Conservation (phyloP, 2,329 filamentous ascomycete species). For the Fusarium sp. region DNA sequence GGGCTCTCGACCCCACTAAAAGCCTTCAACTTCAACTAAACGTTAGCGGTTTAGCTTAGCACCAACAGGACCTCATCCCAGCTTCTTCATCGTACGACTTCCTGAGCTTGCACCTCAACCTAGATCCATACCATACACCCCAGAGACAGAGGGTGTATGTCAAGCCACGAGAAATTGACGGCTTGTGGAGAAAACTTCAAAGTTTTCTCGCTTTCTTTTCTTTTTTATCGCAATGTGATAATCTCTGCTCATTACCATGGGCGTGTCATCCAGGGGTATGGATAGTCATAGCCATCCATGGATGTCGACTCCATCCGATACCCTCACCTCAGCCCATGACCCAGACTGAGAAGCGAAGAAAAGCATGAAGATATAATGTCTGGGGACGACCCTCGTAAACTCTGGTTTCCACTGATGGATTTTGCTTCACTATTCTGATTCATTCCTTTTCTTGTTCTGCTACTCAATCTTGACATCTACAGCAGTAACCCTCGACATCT, state of each 20-base stretch:
- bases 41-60: not conserved
- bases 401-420: not conserved
- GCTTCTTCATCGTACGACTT: slow-evolving; percentile 7
- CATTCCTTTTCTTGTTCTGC: slow-evolving; percentile 7
- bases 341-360: not conserved
- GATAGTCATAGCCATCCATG: not conserved
- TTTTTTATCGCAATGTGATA: slow-evolving; percentile 10
- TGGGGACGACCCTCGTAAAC: slow-evolving; percentile 21
- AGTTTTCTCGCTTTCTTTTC: slow-evolving; percentile 23
- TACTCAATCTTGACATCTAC: not conserved
- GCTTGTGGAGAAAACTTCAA: slow-evolving; percentile 44
- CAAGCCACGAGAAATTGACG: slow-evolving; percentile 44
- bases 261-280: slow-evolving; percentile 21
- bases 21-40: not conserved
- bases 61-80: not conserved
- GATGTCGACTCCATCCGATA: slow-evolving; percentile 15
- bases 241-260: slow-evolving; percentile 24
- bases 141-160: not conserved
- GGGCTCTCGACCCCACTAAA: slow-evolving; percentile 23
- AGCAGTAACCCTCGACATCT: slow-evolving; percentile 1
- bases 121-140: slow-evolving; percentile 14
- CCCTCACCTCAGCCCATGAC: slow-evolving; percentile 6
- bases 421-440: slow-evolving; percentile 14
- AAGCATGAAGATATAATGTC: slow-evolving; percentile 44
- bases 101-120: not conserved